Base-by-base conservation (phyloP, 2,329 filamentous ascomycete species). In the Aspergillus oerlinghausenensis region DNA sequence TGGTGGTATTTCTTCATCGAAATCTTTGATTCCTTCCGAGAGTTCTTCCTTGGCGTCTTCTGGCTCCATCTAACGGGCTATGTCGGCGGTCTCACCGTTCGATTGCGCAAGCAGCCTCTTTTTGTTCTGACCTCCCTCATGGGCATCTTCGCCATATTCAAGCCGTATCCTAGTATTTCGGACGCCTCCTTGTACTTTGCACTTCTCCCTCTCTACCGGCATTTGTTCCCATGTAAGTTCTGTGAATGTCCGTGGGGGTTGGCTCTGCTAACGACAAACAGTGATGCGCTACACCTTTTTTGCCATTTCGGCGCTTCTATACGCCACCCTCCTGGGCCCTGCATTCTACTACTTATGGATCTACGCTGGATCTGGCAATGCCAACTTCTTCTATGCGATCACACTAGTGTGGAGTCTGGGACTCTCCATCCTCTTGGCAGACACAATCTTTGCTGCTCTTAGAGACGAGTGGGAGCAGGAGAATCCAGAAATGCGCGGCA, bases 1-100 rank as follows among this genome's bases (percentile, higher is more conserved):
- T 99, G 94, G 94, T 99, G 94, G 94, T 99, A 99, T 76, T 99
- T 99, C 77, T 97, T 99, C 71, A 96, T 95, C 64, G 93, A 99
- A 72, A 99, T 99, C 86, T 99, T 99, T 72, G 94, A 99, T 76
- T 93, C 92, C 1, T 99, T 99, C 82, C 85, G 94, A 42, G 88
- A 89, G 65, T 99, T 99, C 80, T 99, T 97, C 81, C 84, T 99
- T 3, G 94, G 90, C 54, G 92, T 99, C 50, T 99, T 99, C 78
- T 97, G 95, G 92, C 83, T 99, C 59, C 94, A 99, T 71, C 85
- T 97, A 56, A 86, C 89, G 0, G 88, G 89, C 42, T 99, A 99
- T 74, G 90, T 96, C 38, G 89, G 88, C 17, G 93, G 90, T 0
- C 79, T 99, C 45, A 91, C 88, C 11, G 82, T 97, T 55, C 88